Conservation (phyloP, 73 alveolate genomes). For the Loxodes magnus region DNA sequence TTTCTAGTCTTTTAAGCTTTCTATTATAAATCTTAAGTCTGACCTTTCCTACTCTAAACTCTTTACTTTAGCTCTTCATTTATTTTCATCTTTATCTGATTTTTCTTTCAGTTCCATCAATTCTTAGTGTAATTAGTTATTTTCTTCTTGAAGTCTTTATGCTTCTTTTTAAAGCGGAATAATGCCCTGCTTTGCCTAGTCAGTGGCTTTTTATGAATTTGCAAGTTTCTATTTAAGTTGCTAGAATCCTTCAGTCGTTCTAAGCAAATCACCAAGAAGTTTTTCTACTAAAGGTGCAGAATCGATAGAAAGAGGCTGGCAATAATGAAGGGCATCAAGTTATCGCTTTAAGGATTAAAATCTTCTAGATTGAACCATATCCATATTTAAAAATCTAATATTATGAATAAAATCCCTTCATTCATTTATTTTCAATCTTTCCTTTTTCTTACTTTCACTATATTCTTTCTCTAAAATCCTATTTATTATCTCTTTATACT, state of each 20-base stretch:
- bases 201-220: slow-evolving; percentile 12
- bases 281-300: slow-evolving; percentile 78
- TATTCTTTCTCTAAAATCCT: too few species aligned
- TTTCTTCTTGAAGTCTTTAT: slow-evolving; percentile 85
- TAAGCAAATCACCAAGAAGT: slow-evolving; percentile 76
- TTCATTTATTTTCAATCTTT: too few species aligned
- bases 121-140: slow-evolving; percentile 84
- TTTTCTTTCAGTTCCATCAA: slow-evolving; percentile 82
- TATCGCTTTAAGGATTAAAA: slow-evolving; percentile 4
- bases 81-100: slow-evolving; percentile 42
- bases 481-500: too few species aligned
- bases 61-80: slow-evolving; percentile 43
- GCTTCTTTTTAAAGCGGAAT: slow-evolving; percentile 89
- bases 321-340: slow-evolving; percentile 85
- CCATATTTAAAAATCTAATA: too few species aligned
- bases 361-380: too few species aligned
- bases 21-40: slow-evolving; percentile 32
- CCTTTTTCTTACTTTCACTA: too few species aligned
- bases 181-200: slow-evolving; percentile 24
- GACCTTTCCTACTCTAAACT: slow-evolving; percentile 36
- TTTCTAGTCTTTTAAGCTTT: slow-evolving; percentile 34
- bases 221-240: slow-evolving; percentile 73
- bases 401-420: too few species aligned
- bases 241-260: slow-evolving; percentile 88
- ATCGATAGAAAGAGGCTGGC: slow-evolving; percentile 81